Evolutionary conservation across 1,284 basidiomycete species (phyloP).

Genomic region (Cronartium ribicola): DNA sequence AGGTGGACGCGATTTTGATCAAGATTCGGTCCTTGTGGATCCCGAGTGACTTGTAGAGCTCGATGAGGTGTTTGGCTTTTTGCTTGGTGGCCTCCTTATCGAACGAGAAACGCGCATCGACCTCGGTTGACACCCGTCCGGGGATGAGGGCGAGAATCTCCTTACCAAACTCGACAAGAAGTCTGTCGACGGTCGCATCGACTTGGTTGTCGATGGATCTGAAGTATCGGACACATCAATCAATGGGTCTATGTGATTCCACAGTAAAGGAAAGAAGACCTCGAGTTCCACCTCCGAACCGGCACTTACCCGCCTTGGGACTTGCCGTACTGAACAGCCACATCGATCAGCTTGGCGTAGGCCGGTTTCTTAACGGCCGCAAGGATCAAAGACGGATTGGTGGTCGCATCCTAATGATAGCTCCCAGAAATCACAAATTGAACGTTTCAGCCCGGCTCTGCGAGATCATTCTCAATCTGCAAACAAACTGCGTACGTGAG

Average conservation of each 20-base stretch:
- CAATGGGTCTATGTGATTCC: not conserved
- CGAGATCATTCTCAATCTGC: too few relatives aligned
- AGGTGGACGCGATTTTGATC: slow-evolving; percentile 84
- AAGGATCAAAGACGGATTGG: slow-evolving; percentile 82
- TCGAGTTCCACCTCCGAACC: not conserved
- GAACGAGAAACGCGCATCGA: slow-evolving; percentile 94
- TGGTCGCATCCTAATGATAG: slow-evolving; percentile 67
- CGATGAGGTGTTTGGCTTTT: slow-evolving; percentile 64
- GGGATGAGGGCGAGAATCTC: slow-evolving; percentile 94
- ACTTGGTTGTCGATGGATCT: slow-evolving; percentile 47
- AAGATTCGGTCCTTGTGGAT: slow-evolving; percentile 75
- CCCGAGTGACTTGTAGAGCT: slow-evolving; percentile 84
- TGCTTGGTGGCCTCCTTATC: slow-evolving; percentile 86
- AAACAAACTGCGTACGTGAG: slow-evolving; percentile 25
- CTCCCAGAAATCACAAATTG: not conserved
- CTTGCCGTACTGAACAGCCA: slow-evolving; percentile 77
- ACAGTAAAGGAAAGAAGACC: not conserved
- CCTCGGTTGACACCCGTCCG: slow-evolving; percentile 97
- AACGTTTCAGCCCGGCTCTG: too few relatives aligned
- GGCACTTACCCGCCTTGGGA: slow-evolving; percentile 58
- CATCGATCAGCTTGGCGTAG: slow-evolving; percentile 78
- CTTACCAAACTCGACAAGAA: slow-evolving; percentile 81
- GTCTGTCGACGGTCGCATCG: slow-evolving; percentile 45
- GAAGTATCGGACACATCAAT: not conserved
- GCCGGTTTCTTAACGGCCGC: slow-evolving; percentile 85